Evolutionary conservation across 2,329 filamentous ascomycete genomes (phyloP), one percentile per base, ranked within the genome.

Genomic region (Xylariaceae sp.): DNA sequence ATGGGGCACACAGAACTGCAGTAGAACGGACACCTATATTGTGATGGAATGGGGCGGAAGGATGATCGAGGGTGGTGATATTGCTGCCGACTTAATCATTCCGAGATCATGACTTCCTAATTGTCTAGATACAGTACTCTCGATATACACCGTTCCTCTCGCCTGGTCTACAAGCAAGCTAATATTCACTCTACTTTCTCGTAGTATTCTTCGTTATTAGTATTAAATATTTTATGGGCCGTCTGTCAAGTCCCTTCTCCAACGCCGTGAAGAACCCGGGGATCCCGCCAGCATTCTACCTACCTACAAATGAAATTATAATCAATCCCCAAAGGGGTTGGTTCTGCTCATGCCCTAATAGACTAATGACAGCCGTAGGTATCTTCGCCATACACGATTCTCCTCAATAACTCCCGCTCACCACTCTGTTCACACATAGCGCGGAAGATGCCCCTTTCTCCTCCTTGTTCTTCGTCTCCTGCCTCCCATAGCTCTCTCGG

Each of bases 401-500:
- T 50, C 16, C 56, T 47, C n/a, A 64, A 33, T 1, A 54, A 34
- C 2, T 64, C 62, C n/a, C 49, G 47, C 54, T 64, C 62, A 8
- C 62, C 62, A 23, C 62, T 64, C 56, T 64, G 62, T 41, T 64
- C 62, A 36, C 62, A 64, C 62, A 64, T 64, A 19, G 56, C 60
- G 28, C 62, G 49, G 56, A 64, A 64, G 14, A 56, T 46, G 17
- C 62, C 62, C 39, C 44, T 54, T 0, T 54, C 41, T 2, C 49
- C 53, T 2, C 41, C 29, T 17, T 50, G 33, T 1, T 17, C 33
- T 1, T 31, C 41, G 9, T 53, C 48, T 14, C 52, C 52, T 1
- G 46, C 53, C 34, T 78, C 76, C 80, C 88, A 85, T 53, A 92
- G 73, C 67, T 88, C 84, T 63, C 70, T 76, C 1, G 89, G 89